A percentile compares a stretch with the other conserved stretches of the same genome.
phyloP scores from a whole-genome alignment of 192 early-diverging fungal species.

The Entomortierella parvispora region DNA sequence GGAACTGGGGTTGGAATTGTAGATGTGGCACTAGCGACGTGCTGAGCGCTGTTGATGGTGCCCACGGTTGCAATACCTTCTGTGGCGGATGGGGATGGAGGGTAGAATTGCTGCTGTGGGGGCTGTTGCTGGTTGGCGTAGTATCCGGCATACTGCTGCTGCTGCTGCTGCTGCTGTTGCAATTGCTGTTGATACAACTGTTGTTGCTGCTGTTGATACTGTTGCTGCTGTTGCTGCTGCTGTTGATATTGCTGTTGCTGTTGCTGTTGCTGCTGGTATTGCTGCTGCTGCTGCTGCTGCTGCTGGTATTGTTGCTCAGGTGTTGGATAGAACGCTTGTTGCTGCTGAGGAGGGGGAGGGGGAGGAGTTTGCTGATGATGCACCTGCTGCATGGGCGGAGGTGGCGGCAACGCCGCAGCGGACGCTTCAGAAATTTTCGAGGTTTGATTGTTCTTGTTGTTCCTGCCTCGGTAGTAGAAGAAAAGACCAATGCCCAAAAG shows the following conservation, averaged over 20 bases:
- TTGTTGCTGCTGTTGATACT: neutral
- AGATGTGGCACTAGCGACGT: neutral
- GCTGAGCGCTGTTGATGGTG: too few relatives aligned
- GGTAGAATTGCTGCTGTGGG: constrained; percentile 12
- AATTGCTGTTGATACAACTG: neutral
- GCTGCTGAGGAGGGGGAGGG: neutral
- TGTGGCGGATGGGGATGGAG: neutral
- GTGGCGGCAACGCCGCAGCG: neutral
- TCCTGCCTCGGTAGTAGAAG: constrained; percentile 23
- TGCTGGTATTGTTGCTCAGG: constrained; percentile 2
- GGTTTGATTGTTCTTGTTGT: neutral
- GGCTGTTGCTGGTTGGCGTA: constrained; percentile 11
- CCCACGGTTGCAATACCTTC: neutral
- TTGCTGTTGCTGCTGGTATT: neutral
- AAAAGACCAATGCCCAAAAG: constrained; percentile 18
- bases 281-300: neutral
- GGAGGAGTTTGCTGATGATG: constrained; percentile 5
- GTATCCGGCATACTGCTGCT: constrained; percentile 8
- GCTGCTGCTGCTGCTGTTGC: constrained; percentile 16
- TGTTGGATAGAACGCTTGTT: neutral
- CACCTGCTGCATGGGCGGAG: constrained; percentile 14
- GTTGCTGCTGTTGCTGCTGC: constrained; percentile 10
- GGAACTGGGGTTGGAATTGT: neutral
- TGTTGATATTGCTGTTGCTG: constrained; percentile 8
- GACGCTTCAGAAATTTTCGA: neutral